A percentile compares a stretch with the other conserved stretches of the same genome.
Evolutionary conservation across 306 rosid genomes (phyloP).

Genomic region (apple (Malus domestica)): ASM211411v1 NC_041790.1:12497501-12498000

Average conservation of each 20-base stretch:
- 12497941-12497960: slow-evolving; percentile 7
- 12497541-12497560: background rate
- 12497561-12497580: background rate
- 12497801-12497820: background rate
- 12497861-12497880: slow-evolving; percentile 80
- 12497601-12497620: background rate
- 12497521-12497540: background rate
- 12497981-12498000: slow-evolving; percentile 18
- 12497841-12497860: slow-evolving; percentile 5
- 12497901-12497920: slow-evolving; percentile 78
- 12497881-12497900: slow-evolving; percentile 53
- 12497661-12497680: slow-evolving; percentile 73
- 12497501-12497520: background rate
- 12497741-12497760: slow-evolving; percentile 95
- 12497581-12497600: background rate
- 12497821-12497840: background rate
- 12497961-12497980: slow-evolving; percentile 13
- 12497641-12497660: slow-evolving; percentile 75
- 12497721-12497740: slow-evolving; percentile 70
- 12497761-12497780: background rate
- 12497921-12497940: slow-evolving; percentile 76
- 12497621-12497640: slow-evolving; percentile 77
- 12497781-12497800: background rate
- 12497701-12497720: slow-evolving; percentile 86
- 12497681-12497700: slow-evolving; percentile 79